Conservation (phyloP, 2,329 filamentous ascomycete species). For the Epichloe scottii region DNA sequence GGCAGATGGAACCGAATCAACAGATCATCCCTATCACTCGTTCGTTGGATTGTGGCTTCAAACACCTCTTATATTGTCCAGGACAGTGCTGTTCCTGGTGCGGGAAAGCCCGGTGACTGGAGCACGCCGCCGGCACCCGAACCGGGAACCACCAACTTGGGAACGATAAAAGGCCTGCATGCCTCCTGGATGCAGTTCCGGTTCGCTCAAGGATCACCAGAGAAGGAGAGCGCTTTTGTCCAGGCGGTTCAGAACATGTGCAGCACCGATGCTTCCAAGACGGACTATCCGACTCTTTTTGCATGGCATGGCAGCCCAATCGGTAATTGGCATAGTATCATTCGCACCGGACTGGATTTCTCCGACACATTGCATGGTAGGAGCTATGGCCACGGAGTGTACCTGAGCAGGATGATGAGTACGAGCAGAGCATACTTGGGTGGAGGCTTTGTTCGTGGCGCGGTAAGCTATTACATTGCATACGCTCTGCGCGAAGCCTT, state of each 20-base stretch:
- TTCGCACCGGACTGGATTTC: constrained; percentile 71
- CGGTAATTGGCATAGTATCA: constrained; percentile 80
- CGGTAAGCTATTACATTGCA: neutral
- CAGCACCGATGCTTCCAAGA: constrained; percentile 21
- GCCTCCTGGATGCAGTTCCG: constrained; percentile 64
- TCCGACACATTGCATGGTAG: constrained; percentile 50
- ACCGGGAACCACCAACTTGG: neutral
- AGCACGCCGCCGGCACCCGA: no score
- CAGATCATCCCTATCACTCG: constrained; percentile 50
- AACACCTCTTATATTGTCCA: constrained; percentile 80
- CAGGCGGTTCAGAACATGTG: constrained; percentile 37
- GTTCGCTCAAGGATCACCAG: constrained; percentile 76
- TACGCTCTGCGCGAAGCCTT: no score
- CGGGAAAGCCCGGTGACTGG: neutral
- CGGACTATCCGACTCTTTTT: constrained; percentile 56
- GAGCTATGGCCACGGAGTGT: constrained; percentile 66
- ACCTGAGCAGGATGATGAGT: constrained; percentile 47
- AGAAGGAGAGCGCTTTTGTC: constrained; percentile 69
- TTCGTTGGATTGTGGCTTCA: constrained; percentile 83
- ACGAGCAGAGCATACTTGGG: constrained; percentile 2
- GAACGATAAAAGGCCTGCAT: neutral
- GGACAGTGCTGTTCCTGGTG: constrained; percentile 25
- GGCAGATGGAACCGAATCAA: constrained; percentile 42
- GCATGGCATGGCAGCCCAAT: constrained; percentile 76
- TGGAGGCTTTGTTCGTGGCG: neutral